A percentile compares a stretch with the other conserved stretches of the same genome.
Evolutionary conservation across 169 alveolate genomes (phyloP).

Genomic region (Babesia bovis): DNA sequence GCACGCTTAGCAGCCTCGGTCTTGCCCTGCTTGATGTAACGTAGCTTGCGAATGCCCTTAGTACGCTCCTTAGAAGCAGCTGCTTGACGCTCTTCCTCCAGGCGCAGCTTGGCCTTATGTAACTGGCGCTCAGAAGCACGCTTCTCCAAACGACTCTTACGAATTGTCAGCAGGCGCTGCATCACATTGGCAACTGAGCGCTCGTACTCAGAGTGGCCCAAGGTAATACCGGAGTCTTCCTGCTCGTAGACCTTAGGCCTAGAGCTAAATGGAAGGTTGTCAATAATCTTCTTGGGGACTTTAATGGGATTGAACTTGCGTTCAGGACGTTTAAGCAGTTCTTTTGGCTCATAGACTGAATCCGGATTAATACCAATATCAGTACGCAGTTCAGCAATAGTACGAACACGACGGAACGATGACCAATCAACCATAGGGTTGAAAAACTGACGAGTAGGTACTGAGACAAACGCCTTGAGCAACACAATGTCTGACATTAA

Average conservation of each 20-base stretch:
- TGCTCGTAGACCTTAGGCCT: conserved; percentile 73
- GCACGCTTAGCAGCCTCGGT: conserved; percentile 40
- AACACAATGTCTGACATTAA: conserved; percentile 95
- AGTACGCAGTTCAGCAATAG: conserved; percentile 86
- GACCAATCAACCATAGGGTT: conserved; percentile 85
- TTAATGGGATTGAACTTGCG: conserved; percentile 81
- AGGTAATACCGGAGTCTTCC: conserved; percentile 25
- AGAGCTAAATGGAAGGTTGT: conserved; percentile 86
- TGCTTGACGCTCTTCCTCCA: conserved; percentile 28
- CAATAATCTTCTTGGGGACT: conserved; percentile 83
- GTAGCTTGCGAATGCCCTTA: conserved; percentile 24
- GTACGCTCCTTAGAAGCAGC: conserved; percentile 21
- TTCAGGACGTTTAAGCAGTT: conserved; percentile 79
- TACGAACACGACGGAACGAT: conserved; percentile 78
- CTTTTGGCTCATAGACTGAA: conserved; percentile 82
- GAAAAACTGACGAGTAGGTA: conserved; percentile 85
- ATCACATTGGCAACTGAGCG: conserved; percentile 29
- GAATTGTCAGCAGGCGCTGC: conserved; percentile 53
- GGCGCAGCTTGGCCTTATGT: conserved; percentile 29
- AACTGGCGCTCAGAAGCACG: conserved; percentile 27
- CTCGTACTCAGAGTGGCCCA: conserved; percentile 57
- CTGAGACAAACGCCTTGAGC: conserved; percentile 92
- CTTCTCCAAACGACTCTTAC: conserved; percentile 61
- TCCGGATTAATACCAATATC: conserved; percentile 77
- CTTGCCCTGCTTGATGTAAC: conserved; percentile 34